Base-by-base conservation (phyloP, 305 asterid species). In the Nicotiana rustica region DNA sequence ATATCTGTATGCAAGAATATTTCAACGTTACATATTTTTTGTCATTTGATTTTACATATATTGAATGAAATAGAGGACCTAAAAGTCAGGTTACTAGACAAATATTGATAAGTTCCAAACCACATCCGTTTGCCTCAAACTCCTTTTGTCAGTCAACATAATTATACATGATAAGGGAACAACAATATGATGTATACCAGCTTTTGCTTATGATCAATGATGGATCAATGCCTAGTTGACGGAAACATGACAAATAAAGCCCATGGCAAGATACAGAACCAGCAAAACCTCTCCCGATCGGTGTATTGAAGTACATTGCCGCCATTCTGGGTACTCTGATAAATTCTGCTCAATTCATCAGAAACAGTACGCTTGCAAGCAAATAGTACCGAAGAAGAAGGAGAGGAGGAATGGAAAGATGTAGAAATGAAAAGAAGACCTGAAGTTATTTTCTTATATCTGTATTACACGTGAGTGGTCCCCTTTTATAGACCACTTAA, bases 211-310 rank as follows among this genome's bases (percentile, higher is more conserved):
- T 25, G 57, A 38, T 29, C 38, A 25, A 36, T 41, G 36, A n/a
- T 36, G 57, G 57, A 69, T n/a, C 17, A 69, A 69, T 70, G 18
- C 60, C 60, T 70, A 70, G 78, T 70, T 12, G 49, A 70, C 12
- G 9, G 18, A 41, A 31, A 70, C 36, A 70, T 52, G 4, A 44
- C 59, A 70, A 44, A 71, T 44, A 71, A 71, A 44, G 78, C 78
- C 5, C 6, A 47, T 10, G 56, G 78, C 21, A 47, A 71, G 19
- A 71, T 47, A 44, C 13, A 6, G n/a, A 70, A 41, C 60, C n/a
- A 38, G 18, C 57, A n/a, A 38, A 70, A 69, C 57, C 57, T 18
- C 21, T 70, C 10, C 55, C 17, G 17, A 9, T 6, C 19, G 36
- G 47, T 49, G n/a, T 4, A 36, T 36, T 68, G 78, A 70, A 70